Evolutionary conservation across 805 yeast genomes (phyloP).

Genomic region (Myxozyma mucilagina): DNA sequence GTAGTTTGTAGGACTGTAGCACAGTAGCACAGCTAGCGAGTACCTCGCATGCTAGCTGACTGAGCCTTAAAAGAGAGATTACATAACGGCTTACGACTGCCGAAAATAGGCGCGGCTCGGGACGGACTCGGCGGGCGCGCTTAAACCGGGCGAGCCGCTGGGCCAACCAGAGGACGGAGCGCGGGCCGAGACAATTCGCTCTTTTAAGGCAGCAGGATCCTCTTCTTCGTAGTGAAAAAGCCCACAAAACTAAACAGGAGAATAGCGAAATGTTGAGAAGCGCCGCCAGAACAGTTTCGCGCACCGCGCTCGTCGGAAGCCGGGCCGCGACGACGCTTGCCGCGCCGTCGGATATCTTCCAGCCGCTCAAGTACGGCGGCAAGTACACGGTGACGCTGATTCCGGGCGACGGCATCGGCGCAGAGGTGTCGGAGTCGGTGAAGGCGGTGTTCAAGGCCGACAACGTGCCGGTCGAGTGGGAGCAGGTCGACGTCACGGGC

Average conservation of each 20-base stretch:
- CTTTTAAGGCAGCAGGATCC: not conserved
- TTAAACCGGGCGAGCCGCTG: not conserved
- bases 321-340: conserved; percentile 54
- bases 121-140: conserved; percentile 1
- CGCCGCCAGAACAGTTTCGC: conserved; percentile 19
- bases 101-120: not conserved
- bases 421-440: conserved; percentile 92
- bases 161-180: not conserved
- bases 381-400: conserved; percentile 89
- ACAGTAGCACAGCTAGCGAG: not conserved
- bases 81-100: not conserved
- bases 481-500: conserved; percentile 63
- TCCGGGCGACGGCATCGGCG: conserved; percentile 99
- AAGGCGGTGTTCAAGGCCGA: conserved; percentile 83
- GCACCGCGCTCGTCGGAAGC: conserved; percentile 28
- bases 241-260: too few species aligned
- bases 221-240: too few species aligned
- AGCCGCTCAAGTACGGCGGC: conserved; percentile 94
- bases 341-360: conserved; percentile 59
- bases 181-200: not conserved
- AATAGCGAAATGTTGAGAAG: conserved; percentile 25
- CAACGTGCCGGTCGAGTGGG: conserved; percentile 93
- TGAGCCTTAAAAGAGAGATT: not conserved
- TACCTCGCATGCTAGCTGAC: not conserved
- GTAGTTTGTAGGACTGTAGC: not conserved